phyloP scores from a whole-genome alignment of 1,284 basidiomycete species.

The Cutaneotrichosporon sp. region DNA sequence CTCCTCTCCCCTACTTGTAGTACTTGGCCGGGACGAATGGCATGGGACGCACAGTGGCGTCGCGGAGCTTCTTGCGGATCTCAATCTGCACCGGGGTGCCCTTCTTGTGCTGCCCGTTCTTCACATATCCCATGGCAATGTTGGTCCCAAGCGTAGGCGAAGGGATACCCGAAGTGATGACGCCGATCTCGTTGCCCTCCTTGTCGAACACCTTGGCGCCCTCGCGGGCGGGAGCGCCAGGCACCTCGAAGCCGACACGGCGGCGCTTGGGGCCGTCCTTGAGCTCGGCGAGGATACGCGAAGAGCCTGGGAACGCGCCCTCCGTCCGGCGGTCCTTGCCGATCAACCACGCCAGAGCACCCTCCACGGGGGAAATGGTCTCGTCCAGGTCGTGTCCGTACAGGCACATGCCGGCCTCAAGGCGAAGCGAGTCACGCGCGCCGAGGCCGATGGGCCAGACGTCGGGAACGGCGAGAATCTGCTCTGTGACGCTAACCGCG shows the following conservation, averaged over 20 bases:
- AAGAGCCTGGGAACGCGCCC: constrained; percentile 73
- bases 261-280: constrained; percentile 73
- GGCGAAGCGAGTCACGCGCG: constrained; percentile 83
- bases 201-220: constrained; percentile 70
- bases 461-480: constrained; percentile 59
- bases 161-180: constrained; percentile 90
- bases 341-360: constrained; percentile 86
- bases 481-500: constrained; percentile 65
- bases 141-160: constrained; percentile 85
- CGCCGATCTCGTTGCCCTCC: constrained; percentile 60
- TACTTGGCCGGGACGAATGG: constrained; percentile 51
- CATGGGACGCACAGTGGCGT: constrained; percentile 45
- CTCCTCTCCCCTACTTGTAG: constrained; percentile 33
- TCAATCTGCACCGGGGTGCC: constrained; percentile 61
- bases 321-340: constrained; percentile 68
- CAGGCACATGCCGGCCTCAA: constrained; percentile 97
- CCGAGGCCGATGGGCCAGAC: constrained; percentile 87
- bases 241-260: constrained; percentile 76
- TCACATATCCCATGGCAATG: constrained; percentile 93
- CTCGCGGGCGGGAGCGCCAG: constrained; percentile 84
- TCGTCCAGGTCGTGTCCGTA: constrained; percentile 94
- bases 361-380: constrained; percentile 79
- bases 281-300: constrained; percentile 70
- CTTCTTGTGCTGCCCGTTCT: constrained; percentile 79
- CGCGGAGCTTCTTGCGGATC: constrained; percentile 48